phyloP scores from a whole-genome alignment of 179 eudicot genomes.

The Actinidia chinensis region DNA sequence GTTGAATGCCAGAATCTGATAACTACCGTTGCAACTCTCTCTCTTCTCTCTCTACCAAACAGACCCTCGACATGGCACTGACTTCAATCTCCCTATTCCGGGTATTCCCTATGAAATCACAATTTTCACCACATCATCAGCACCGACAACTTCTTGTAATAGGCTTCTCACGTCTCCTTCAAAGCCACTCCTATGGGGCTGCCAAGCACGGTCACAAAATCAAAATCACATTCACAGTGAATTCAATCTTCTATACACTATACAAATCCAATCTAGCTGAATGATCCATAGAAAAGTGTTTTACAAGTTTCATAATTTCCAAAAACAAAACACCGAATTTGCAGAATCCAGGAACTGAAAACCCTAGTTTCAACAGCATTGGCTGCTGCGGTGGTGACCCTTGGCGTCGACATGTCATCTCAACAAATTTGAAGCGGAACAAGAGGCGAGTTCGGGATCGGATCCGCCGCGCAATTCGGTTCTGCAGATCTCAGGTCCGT shows the following conservation, averaged over 20 bases:
- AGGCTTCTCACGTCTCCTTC: constrained; percentile 14
- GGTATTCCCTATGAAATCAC: constrained; percentile 52
- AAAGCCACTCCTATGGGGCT: constrained; percentile 27
- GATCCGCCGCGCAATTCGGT: constrained; percentile 96
- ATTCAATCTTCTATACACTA: background rate
- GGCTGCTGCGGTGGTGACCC: constrained; percentile 66
- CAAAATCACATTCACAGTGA: constrained; percentile 21
- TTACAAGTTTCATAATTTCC: background rate
- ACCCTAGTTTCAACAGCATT: constrained; percentile 58
- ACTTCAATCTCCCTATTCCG: constrained; percentile 48
- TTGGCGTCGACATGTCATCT: constrained; percentile 56
- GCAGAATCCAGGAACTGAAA: constrained; percentile 56
- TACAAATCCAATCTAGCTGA: background rate
- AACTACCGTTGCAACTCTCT: too few relatives aligned
- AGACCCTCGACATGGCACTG: constrained; percentile 63
- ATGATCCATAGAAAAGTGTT: background rate
- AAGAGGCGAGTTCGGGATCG: constrained; percentile 92
- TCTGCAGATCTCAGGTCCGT: constrained; percentile 86
- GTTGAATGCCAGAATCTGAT: too few relatives aligned
- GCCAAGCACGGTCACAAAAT: constrained; percentile 21
- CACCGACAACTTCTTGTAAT: constrained; percentile 11
- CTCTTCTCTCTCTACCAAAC: background rate
- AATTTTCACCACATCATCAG: constrained; percentile 17
- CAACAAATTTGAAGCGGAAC: constrained; percentile 85
- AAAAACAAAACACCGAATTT: background rate